Evolutionary conservation across 345 rosid species (phyloP).

Genomic region (Arabis alpina): DNA sequence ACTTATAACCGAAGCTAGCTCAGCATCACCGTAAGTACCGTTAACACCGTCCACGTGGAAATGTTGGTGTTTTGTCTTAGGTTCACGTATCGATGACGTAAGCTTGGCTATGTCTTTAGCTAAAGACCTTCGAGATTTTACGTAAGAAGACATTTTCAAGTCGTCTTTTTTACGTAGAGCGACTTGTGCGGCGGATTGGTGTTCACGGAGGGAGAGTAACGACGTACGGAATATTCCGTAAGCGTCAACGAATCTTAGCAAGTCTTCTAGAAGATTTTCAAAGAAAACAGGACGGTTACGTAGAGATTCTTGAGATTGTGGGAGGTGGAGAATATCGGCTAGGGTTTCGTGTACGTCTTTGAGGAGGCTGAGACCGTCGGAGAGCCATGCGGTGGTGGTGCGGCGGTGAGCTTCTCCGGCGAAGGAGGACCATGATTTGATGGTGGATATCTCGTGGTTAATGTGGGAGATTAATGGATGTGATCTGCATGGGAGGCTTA

Average conservation of each 20-base stretch:
- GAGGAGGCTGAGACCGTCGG: conserved; percentile 42
- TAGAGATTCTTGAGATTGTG: conserved; percentile 45
- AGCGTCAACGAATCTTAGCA: conserved; percentile 45
- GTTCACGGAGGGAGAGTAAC: conserved; percentile 39
- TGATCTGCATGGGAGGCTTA: conserved; percentile 43
- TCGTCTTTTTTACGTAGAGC: conserved; percentile 43
- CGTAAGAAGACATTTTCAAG: conserved; percentile 22
- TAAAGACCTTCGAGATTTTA: conserved; percentile 39
- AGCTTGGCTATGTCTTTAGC: conserved; percentile 38
- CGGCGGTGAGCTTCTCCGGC: conserved; percentile 28
- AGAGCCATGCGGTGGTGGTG: conserved; percentile 42
- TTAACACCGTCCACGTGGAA: conserved; percentile 16
- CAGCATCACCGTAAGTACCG: conserved; percentile 39
- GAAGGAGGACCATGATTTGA: conserved; percentile 47
- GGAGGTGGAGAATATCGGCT: conserved; percentile 42
- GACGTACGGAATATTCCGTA: conserved; percentile 47
- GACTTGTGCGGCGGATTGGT: conserved; percentile 45
- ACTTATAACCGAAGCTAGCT: conserved; percentile 39
- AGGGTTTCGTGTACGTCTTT: conserved; percentile 46
- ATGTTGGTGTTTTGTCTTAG: conserved; percentile 22
- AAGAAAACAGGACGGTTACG: conserved; percentile 40
- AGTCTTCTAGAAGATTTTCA: conserved; percentile 47
- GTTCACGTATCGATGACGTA: conserved; percentile 36
- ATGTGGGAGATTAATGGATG: conserved; percentile 47
- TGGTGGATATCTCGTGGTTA: conserved; percentile 45